Evolutionary conservation across 176 grass and related monocot genomes (phyloP), one percentile per base, ranked within the genome.

Genomic region (Aegilops speltoides): DNA sequence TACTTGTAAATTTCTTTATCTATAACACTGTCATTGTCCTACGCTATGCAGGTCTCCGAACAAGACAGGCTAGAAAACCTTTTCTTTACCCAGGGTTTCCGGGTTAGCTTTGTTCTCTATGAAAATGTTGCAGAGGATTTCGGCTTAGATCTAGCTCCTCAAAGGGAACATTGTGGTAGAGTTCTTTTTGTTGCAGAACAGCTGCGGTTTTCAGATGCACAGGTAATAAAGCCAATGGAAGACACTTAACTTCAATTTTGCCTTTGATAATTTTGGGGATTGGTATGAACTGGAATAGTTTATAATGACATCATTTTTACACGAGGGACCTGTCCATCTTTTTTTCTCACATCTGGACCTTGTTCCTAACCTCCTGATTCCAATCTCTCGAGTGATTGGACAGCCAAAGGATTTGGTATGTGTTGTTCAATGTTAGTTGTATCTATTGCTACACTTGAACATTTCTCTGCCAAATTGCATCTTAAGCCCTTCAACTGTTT

Each of bases 161-260:
- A 70, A 71, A 76, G 33, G 33, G 70, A 89, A 63, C 45, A 73
- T 84, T 25, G 7, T 28, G 76, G 71, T 8, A 84, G 74, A 76
- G 6, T 89, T 31, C 62, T 98, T 80, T 98, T 98, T 79, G 48
- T 87, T 34, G 93, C 96, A 65, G 93, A 98, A 65, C 96, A 98
- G 56, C 84, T 95, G 82, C 88, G 84, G 3, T 88, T 94, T 79
- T 98, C 96, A 91, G 96, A 98, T 92, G 82, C 88, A 41, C 93
- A 98, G 88, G 96, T 98, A 86, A 90, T 82, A n/a, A 57, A 84
- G 10, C 45, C 50, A 62, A 76, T 64, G 48, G 76, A 78, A 74
- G 28, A n/a, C 36, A 67, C 4, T 67, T 33, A 3, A 73, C 19
- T 7, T 64, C 63, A 45, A 22, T 62, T 82, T 22, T 24, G 8